phyloP scores from a whole-genome alignment of 345 rosid genomes.

The rapeseed (Brassica napus) region DNA sequence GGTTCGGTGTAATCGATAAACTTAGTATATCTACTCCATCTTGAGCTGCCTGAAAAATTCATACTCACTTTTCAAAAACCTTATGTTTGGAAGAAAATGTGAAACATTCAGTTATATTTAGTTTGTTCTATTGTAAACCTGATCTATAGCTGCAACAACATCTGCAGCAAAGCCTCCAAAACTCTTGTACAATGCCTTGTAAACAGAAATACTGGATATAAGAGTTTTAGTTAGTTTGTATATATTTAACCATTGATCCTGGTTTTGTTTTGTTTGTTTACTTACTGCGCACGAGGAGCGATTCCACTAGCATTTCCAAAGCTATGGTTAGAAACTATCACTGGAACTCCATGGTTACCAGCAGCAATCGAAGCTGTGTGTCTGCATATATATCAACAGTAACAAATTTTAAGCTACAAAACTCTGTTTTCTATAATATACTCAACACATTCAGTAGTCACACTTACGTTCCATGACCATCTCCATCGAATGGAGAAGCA shows the following conservation, averaged over 20 bases:
- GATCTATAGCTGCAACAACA: slow-evolving; percentile 97
- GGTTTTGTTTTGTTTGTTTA: not conserved
- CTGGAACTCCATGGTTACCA: slow-evolving; percentile 93
- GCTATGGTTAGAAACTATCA: slow-evolving; percentile 73
- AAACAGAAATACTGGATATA: slow-evolving; percentile 68
- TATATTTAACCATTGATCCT: not conserved
- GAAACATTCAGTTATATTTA: not conserved
- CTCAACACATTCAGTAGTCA: not conserved
- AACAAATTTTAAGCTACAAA: slow-evolving; percentile 10
- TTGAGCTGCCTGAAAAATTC: slow-evolving; percentile 78
- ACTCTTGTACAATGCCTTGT: slow-evolving; percentile 89
- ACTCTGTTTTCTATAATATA: not conserved
- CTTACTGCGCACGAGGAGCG: slow-evolving; percentile 98
- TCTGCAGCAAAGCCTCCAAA: slow-evolving; percentile 99
- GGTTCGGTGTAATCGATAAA: slow-evolving; percentile 85
- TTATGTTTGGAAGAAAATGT: not conserved
- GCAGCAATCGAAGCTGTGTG: slow-evolving; percentile 96
- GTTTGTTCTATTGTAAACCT: slow-evolving; percentile 51
- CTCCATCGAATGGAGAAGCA: slow-evolving; percentile 91
- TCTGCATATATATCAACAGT: slow-evolving; percentile 48
- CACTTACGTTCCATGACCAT: slow-evolving; percentile 99
- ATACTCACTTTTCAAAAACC: not conserved
- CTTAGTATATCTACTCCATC: slow-evolving; percentile 94
- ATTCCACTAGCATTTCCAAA: slow-evolving; percentile 98
- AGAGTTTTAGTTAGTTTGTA: slow-evolving; percentile 2